Percentiles rank a stretch among this genome's conserved stretches.
Conservation (phyloP, 2,329 filamentous ascomycete genomes). For the Teratosphaeria pseudoeucalypti region DNA sequence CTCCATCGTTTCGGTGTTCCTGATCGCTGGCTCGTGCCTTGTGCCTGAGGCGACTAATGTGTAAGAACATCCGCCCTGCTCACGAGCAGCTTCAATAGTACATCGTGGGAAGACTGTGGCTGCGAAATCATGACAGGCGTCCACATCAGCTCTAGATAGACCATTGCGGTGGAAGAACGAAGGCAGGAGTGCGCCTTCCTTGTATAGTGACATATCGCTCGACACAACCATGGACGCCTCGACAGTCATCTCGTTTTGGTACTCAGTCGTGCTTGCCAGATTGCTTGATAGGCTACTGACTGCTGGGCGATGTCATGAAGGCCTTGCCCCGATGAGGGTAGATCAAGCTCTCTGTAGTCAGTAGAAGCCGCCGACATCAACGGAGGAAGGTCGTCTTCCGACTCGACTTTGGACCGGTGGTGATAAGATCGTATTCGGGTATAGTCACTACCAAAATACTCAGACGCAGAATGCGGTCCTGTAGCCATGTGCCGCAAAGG, state of each 20-base stretch:
- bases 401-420: too few species aligned
- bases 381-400: too few species aligned
- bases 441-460: neutral
- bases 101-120: neutral
- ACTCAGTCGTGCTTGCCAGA: neutral
- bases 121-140: neutral
- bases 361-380: too few species aligned
- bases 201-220: neutral
- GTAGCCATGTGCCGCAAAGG: neutral
- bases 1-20: neutral
- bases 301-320: neutral
- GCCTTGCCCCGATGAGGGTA: too few species aligned
- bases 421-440: too few species aligned
- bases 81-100: neutral
- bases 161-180: conserved; percentile 2
- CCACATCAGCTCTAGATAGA: neutral
- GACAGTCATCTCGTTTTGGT: neutral
- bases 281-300: neutral
- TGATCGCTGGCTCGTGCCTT: too few species aligned
- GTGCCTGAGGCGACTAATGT: neutral
- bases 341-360: too few species aligned
- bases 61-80: conserved; percentile 4
- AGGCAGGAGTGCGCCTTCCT: neutral
- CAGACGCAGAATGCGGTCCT: too few species aligned
- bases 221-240: neutral